These are phyloP conservation scores for Exophiala lecanii-corni DNA, from an alignment of 2,329 filamentous ascomycete species.

Conservation along the genomic window DNA sequence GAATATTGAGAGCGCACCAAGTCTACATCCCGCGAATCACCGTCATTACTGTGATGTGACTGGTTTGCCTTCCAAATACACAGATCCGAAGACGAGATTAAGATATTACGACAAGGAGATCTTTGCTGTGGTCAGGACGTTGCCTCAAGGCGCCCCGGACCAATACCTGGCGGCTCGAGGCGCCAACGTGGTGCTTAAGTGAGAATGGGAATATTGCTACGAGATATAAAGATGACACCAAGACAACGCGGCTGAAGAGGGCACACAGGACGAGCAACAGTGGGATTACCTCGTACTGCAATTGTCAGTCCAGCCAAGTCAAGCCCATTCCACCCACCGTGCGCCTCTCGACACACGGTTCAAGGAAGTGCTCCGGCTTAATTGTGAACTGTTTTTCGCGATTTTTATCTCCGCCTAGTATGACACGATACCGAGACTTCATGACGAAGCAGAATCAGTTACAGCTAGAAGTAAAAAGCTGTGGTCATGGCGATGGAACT, in stretches of 20 bases:
- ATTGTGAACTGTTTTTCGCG: conserved; percentile 68
- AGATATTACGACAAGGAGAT: conserved; percentile 92
- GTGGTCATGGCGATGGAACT: conserved; percentile 49
- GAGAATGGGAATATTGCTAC: conserved; percentile 31
- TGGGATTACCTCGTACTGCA: too few species aligned
- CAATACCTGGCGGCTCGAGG: conserved; percentile 84
- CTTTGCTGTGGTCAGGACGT: conserved; percentile 72
- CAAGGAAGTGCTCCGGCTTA: conserved; percentile 98
- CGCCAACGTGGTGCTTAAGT: conserved; percentile 91
- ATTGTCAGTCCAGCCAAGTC: conserved; percentile 90
- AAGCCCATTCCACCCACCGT: conserved; percentile 86
- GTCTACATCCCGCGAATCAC: conserved; percentile 68
- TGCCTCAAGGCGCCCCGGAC: conserved; percentile 80
- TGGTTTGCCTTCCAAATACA: conserved; percentile 82
- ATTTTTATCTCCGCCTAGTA: conserved; percentile 70
- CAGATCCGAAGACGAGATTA: conserved; percentile 89
- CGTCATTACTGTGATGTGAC: conserved; percentile 96
- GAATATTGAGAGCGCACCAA: conserved; percentile 92
- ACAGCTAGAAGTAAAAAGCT: conserved; percentile 47
- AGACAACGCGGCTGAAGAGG: too few species aligned
- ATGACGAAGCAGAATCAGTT: conserved; percentile 56
- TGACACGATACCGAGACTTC: conserved; percentile 78
- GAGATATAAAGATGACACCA: conserved; percentile 1
- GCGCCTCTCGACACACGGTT: conserved; percentile 72
- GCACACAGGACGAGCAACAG: too few species aligned